Base-by-base conservation (phyloP, 1,139 yeast species). In the Blastobotrys apis region DNA sequence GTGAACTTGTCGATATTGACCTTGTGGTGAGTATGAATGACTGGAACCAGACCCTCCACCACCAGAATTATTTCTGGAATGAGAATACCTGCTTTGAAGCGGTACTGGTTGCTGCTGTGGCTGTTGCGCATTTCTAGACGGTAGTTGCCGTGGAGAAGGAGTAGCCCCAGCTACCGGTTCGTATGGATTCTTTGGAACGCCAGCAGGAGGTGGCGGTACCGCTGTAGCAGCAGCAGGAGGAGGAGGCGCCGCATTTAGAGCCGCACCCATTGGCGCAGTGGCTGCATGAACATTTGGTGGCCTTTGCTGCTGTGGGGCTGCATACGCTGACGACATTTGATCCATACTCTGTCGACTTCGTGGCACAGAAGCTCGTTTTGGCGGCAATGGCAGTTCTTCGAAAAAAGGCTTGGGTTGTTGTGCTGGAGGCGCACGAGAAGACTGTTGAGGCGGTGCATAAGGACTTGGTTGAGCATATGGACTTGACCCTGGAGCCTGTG, bases 361-460 rank as follows among this genome's bases (percentile, higher is more conserved):
- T 21, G 23, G 33, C 10, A 23, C 15, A 3, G 41, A 23, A 8
- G 38, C 12, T 10, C 16, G 25, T 17, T 13, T 21, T 4, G 44
- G 39, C 13, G 39, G 39, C 19, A 43, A 22, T n/a, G 71, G 84
- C 34, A 77, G 62, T 46, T 79, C 84, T 49, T 76, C 81, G 56
- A 76, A 79, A 54, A 79, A 79, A 3, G 74, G 65, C 45, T 73
- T 72, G 37, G 53, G 54, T 23, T 53, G 47, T 6, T 46, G 36
- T 5, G 51, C 38, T 4, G 44, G 25, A 20, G 46, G 36, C 17
- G 43, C 36, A 3, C 41, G 34, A 15, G 43, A 29, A n/a, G 19
- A 35, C 19, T 33, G 47, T 22, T 31, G 37, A 5, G 43, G 34
- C 26, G 48, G 44, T 2, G 51, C 51, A 37, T 47, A 40, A 4